Evolutionary conservation across 164 flowering plant species (phyloP).

Genomic region (Sedum album): DNA sequence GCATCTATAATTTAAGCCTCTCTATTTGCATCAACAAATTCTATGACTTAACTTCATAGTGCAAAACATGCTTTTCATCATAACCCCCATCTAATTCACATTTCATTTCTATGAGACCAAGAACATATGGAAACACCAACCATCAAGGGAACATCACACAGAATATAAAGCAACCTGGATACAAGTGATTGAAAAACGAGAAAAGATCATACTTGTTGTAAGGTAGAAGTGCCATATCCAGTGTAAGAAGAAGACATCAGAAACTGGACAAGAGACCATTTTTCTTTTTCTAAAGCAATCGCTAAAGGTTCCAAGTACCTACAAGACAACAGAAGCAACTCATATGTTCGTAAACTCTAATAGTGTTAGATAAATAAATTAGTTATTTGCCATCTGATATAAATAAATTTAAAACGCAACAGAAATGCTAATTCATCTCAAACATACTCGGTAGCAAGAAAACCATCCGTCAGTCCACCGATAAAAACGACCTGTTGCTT

Average conservation of each 20-base stretch:
- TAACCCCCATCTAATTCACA: neutral
- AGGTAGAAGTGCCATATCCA: slow-evolving; percentile 91
- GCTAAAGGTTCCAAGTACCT: slow-evolving; percentile 92
- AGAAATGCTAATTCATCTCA: neutral
- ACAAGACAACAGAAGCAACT: slow-evolving; percentile 16
- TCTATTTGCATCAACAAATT: neutral
- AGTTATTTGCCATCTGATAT: neutral
- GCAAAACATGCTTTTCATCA: neutral
- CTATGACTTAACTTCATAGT: neutral
- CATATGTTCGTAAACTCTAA: neutral
- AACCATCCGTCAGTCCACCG: slow-evolving; percentile 87
- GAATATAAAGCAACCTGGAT: neutral
- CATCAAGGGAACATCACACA: neutral
- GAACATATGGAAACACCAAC: neutral
- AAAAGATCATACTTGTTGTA: slow-evolving; percentile 61
- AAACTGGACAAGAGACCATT: slow-evolving; percentile 89
- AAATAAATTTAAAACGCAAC: neutral
- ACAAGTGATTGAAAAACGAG: neutral
- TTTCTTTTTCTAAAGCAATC: slow-evolving; percentile 79
- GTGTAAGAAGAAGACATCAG: slow-evolving; percentile 84
- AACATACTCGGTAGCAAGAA: slow-evolving; percentile 90
- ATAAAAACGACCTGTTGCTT: slow-evolving; percentile 86
- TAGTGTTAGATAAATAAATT: neutral
- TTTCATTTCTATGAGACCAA: neutral
- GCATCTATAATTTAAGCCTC: neutral